Conservation (phyloP, 2,329 filamentous ascomycete genomes). For the Emmonsiellopsis sp. region DNA sequence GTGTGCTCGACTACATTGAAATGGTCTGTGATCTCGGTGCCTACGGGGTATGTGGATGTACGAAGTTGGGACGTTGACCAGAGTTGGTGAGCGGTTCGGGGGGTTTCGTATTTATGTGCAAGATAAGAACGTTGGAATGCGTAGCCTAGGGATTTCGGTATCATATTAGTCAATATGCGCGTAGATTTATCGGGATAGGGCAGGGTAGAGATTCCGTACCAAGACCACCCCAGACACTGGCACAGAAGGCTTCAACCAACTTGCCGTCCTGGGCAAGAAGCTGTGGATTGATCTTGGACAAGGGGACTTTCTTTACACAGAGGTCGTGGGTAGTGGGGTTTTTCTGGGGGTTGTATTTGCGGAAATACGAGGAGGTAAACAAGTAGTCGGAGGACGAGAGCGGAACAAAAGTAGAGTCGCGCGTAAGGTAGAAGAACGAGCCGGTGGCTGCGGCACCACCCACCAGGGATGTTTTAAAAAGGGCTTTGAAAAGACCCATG, state of each 20-base stretch:
- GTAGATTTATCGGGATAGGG: background rate
- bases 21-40: conserved; percentile 59
- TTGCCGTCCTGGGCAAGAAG: conserved; percentile 53
- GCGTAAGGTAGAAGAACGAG: conserved; percentile 45
- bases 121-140: conserved; percentile 49
- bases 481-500: conserved; percentile 46
- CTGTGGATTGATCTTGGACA: conserved; percentile 55
- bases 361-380: conserved; percentile 49
- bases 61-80: conserved; percentile 51
- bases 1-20: conserved; percentile 63
- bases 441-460: conserved; percentile 42
- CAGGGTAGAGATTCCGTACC: conserved; percentile 34
- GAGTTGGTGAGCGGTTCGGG: conserved; percentile 50
- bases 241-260: conserved; percentile 56
- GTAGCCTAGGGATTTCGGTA: conserved; percentile 20
- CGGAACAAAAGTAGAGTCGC: conserved; percentile 48
- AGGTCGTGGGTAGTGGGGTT: conserved; percentile 58
- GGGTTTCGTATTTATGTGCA: conserved; percentile 48
- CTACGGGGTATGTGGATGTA: conserved; percentile 49
- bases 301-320: conserved; percentile 52
- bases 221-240: conserved; percentile 56
- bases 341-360: conserved; percentile 50
- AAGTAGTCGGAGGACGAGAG: conserved; percentile 53
- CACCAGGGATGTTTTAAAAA: conserved; percentile 35
- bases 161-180: no score